phyloP scores from a whole-genome alignment of 352 stramenopile genomes.

The Phytophthora brassicae region DNA sequence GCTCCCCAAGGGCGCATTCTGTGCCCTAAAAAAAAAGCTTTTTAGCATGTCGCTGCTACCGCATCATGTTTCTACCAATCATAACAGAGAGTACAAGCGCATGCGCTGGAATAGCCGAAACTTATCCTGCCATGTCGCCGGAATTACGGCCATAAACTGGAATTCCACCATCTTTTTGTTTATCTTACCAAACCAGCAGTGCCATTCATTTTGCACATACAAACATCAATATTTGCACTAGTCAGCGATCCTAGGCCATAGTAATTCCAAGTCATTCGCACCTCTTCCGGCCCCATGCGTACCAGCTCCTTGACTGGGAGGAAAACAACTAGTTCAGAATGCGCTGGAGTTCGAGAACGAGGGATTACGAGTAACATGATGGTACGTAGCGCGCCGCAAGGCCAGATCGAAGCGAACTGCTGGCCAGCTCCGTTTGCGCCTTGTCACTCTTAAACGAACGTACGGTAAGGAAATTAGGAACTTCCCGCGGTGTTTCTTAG shows the following conservation, averaged over 20 bases:
- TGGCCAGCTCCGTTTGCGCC: neutral
- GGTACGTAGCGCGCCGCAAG: neutral
- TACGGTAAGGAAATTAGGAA: neutral
- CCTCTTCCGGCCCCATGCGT: neutral
- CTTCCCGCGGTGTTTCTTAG: neutral
- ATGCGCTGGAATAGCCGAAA: neutral
- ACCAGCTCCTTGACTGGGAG: neutral
- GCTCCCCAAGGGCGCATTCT: neutral
- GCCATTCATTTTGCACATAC: neutral
- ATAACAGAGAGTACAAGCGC: neutral
- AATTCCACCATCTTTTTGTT: neutral
- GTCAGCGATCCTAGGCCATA: neutral
- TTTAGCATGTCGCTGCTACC: neutral
- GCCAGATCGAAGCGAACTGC: neutral
- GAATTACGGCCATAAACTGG: neutral
- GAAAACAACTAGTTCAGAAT: constrained; percentile 7
- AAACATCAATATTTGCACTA: neutral
- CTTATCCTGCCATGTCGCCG: neutral
- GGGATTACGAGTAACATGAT: constrained; percentile 1
- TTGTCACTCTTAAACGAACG: neutral
- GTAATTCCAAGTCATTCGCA: neutral
- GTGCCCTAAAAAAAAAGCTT: neutral
- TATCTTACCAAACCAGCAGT: neutral
- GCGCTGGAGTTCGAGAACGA: neutral
- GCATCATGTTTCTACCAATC: neutral